Conservation (phyloP, 495 filamentous ascomycete species). For the Podospora anserina region DNA sequence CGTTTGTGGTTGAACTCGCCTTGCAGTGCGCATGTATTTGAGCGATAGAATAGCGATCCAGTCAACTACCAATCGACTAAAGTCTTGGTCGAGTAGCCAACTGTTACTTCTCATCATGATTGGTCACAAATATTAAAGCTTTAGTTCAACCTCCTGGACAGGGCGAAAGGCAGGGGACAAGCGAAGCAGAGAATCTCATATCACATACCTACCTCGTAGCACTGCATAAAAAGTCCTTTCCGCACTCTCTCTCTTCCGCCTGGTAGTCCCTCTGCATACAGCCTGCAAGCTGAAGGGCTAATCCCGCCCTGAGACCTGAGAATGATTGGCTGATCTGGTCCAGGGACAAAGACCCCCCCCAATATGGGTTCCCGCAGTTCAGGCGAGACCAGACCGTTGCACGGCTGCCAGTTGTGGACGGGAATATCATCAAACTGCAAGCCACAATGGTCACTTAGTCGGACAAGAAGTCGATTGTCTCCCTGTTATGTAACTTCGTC, state of each 20-base stretch:
- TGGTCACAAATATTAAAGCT: too few species aligned
- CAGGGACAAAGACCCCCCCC: too few species aligned
- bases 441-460: too few species aligned
- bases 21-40: background rate
- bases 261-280: background rate
- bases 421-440: too few species aligned
- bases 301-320: background rate
- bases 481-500: too few species aligned
- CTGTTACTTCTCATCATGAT: too few species aligned
- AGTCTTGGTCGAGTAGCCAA: background rate
- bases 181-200: background rate
- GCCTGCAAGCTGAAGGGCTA: background rate
- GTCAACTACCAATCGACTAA: background rate
- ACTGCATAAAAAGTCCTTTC: background rate
- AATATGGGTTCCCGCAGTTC: too few species aligned
- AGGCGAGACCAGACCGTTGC: too few species aligned
- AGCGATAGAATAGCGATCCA: background rate
- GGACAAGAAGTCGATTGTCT: too few species aligned
- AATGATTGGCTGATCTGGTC: background rate
- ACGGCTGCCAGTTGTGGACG: too few species aligned
- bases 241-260: background rate
- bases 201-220: background rate
- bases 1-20: background rate
- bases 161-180: too few species aligned
- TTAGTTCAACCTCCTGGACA: too few species aligned